Base-by-base conservation (phyloP, 1,284 basidiomycete genomes). In the Ganoderma leucocontextum region DNA sequence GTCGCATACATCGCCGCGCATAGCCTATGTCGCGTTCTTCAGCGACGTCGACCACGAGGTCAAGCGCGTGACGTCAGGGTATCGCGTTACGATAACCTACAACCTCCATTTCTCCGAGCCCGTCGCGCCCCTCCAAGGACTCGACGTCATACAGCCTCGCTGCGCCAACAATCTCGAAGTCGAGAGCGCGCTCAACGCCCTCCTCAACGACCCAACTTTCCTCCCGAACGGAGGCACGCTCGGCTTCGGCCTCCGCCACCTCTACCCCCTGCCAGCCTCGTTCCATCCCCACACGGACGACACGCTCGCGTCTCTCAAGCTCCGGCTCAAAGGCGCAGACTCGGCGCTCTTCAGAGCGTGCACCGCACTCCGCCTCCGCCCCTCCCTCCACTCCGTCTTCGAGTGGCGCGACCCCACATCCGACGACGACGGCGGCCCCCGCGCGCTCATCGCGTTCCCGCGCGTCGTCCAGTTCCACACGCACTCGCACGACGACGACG, bases 41-140 rank as follows among this genome's bases (percentile, higher is more conserved):
- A 80, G 82, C 65, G 82, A 85, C 73, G 79, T 84, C 64, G 82
- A 83, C 67, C 82, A 86, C 70, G 83, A 85, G 69, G 81, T 87
- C 7, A 44, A 73, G 0, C 76, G 73, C 0, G 82, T 86, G 4
- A 74, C 66, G 2, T 77, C 78, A 0, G 84, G 86, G 0, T 77
- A 80, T 65, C 78, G 83, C 0, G 75, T 86, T 38, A 84, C 82
- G 2, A 69, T 87, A n/a, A 82, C 83, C 0, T 85, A 81, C 74
- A 80, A 82, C 68, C 78, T 82, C 29, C 79, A 76, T 62, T 76
- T 76, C 65, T 62, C 70, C 52, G 69, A 49, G 6, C 25, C 29
- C 22, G 10, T 13, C 9, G 12, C 33, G 4, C 41, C 33, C 25
- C 29, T 41, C 25, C 57, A 36, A 9, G 25, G 39, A 3, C 36